phyloP scores from a whole-genome alignment of 768 basidiomycete species.

The Ramaria rubella region DNA sequence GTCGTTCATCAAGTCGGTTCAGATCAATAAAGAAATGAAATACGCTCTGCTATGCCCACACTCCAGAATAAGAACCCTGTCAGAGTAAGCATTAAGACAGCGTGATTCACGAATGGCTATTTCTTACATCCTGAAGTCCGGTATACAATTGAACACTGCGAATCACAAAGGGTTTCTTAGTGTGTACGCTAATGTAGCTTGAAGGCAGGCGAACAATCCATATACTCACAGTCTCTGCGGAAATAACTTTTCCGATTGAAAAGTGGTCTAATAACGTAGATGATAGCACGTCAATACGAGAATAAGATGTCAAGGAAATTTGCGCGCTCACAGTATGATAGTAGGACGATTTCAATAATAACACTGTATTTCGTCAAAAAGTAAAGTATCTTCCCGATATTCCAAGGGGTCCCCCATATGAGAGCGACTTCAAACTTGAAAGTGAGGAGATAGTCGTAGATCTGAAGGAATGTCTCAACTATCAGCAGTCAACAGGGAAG shows the following conservation, averaged over 20 bases:
- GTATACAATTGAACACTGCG: background rate
- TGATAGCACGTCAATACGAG: background rate
- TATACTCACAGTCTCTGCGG: background rate
- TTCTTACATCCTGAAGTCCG: constrained; percentile 5
- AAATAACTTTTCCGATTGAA: background rate
- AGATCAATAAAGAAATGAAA: background rate
- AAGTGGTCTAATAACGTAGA: background rate
- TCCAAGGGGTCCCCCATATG: constrained; percentile 16
- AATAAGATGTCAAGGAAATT: background rate
- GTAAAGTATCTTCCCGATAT: constrained; percentile 14
- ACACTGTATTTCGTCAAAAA: constrained; percentile 15
- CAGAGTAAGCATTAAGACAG: background rate
- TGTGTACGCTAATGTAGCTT: too few species aligned
- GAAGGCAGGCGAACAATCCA: background rate
- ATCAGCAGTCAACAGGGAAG: too few species aligned
- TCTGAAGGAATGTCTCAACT: constrained; percentile 2
- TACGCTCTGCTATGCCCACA: background rate
- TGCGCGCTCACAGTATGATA: constrained; percentile 8
- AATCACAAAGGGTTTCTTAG: too few species aligned
- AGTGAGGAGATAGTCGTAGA: constrained; percentile 18
- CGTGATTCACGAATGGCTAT: background rate
- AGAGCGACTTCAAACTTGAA: constrained; percentile 11
- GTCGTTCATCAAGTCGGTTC: background rate
- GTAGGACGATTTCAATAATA: constrained; percentile 11
- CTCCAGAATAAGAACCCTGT: background rate